phyloP scores from a whole-genome alignment of 1,284 basidiomycete genomes.

The Leccinum subfulvum region DNA sequence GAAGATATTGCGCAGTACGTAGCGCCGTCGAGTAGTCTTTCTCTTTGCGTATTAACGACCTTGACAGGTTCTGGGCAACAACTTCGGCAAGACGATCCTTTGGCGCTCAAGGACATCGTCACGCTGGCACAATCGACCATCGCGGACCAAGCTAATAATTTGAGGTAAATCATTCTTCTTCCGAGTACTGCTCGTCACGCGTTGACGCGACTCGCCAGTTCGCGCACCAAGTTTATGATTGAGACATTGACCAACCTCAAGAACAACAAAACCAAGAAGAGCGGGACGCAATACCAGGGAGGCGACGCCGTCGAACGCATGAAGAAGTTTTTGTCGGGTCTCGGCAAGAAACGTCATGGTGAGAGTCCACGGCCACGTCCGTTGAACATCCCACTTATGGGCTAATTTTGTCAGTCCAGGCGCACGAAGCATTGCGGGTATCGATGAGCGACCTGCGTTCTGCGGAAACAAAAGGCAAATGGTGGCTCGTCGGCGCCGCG shows the following conservation, averaged over 20 bases:
- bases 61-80: constrained; percentile 78
- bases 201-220: constrained; percentile 46
- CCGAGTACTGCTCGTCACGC: not conserved
- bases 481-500: constrained; percentile 98
- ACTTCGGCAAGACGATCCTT: constrained; percentile 84
- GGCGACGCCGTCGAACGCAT: constrained; percentile 76
- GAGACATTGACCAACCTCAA: constrained; percentile 89
- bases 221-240: constrained; percentile 88
- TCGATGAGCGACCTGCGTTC: constrained; percentile 83
- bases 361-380: constrained; percentile 12
- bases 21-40: not conserved
- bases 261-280: constrained; percentile 82
- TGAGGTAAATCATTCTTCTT: constrained; percentile 48
- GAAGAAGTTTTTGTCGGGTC: constrained; percentile 78
- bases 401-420: constrained; percentile 52
- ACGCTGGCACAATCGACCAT: constrained; percentile 79
- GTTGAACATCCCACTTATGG: not conserved
- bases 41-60: constrained; percentile 6
- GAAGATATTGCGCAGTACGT: constrained; percentile 78
- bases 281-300: constrained; percentile 57
- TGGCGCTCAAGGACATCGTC: constrained; percentile 82
- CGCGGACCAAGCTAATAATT: constrained; percentile 48
- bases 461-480: constrained; percentile 88
- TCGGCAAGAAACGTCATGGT: constrained; percentile 80
- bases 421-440: constrained; percentile 82